Base-by-base conservation (phyloP, 2,329 filamentous ascomycete genomes). In the Aspergillus quadrilineatus region DNA sequence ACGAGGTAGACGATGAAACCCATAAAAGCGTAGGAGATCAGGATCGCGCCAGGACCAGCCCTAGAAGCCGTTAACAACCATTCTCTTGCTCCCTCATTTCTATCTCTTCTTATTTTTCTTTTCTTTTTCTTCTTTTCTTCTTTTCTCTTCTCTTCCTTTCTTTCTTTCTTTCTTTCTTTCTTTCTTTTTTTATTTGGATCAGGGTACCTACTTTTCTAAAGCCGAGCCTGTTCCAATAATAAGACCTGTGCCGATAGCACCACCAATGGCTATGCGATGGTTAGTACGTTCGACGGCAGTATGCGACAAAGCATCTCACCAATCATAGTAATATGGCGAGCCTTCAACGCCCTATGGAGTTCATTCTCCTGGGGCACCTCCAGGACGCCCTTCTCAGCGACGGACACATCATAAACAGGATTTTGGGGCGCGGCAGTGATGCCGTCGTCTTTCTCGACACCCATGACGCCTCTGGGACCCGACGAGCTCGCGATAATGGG, bases 1-100 rank as follows among this genome's bases (percentile, higher is more conserved):
- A 94, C 89, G 42, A 91, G 77, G 73, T 86, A 94, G 63, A 93
- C 90, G 58, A 94, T 67, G 48, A 77, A 75, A 46, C 76, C 76
- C 44, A 78, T 74, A 53, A 75, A 67, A 4, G 72, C 64, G 62
- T 78, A 79, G 5, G 74, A 75, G 44, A 79, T 78, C 30, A 78
- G 65, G 37, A 79, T 71, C 3, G 75, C 66, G 12, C 67, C 76
- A 17, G 76, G 76, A 41, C 72, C 72, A 62, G 71, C 72, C 62
- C 72, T 75, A 52, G 9, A 15, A 29, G n/a, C 6, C 22, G 22
- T 22, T 22, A 22, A 22, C 22, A 22, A 4, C 22, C 22, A 17
- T 17, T 17, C 17, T 17, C 17, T 17, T 17, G 17, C 17, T 17
- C 17, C 17, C 17, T 17, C 17, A 17, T 17, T 17, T 17, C 17